phyloP scores from a whole-genome alignment of 331 rosid species.

The Acacia concinna region DNA sequence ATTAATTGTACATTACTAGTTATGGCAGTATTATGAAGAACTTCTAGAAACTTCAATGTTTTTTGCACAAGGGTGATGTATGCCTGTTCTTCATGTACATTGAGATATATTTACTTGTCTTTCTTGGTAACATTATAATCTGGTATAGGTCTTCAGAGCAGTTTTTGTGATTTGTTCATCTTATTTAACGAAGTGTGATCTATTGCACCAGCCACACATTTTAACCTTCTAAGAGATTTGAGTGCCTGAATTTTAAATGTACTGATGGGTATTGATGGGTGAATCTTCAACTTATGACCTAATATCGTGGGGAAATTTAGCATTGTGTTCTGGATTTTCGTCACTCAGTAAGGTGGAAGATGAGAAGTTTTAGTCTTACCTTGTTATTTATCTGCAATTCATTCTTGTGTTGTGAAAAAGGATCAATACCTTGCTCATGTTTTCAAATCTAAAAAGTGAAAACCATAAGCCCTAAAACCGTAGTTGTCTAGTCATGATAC shows the following conservation, averaged over 20 bases:
- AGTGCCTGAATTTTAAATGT: neutral
- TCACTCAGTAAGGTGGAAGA: neutral
- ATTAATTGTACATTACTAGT: neutral
- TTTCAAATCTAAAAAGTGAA: neutral
- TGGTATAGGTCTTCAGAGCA: neutral
- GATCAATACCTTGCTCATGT: slow-evolving; percentile 4
- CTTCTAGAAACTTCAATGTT: neutral
- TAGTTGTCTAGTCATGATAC: neutral
- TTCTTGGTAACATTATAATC: slow-evolving; percentile 4
- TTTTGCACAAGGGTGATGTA: slow-evolving; percentile 15
- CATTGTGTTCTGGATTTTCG: neutral
- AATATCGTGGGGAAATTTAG: slow-evolving; percentile 1
- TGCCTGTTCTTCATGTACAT: neutral
- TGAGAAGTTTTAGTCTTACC: slow-evolving; percentile 13
- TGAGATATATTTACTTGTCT: neutral
- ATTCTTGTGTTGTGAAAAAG: slow-evolving; percentile 1
- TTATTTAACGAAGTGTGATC: neutral
- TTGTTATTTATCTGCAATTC: slow-evolving; percentile 10
- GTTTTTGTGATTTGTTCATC: neutral
- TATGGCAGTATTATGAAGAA: slow-evolving; percentile 17
- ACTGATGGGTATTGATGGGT: slow-evolving; percentile 2
- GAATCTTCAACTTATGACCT: slow-evolving; percentile 21
- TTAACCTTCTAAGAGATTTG: neutral
- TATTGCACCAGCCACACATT: neutral
- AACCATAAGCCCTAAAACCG: neutral